Percentiles rank a stretch among this genome's conserved stretches.
These are phyloP conservation scores for Vitis riparia DNA, from an alignment of 164 flowering plant species.

Conservation along the genomic window DNA sequence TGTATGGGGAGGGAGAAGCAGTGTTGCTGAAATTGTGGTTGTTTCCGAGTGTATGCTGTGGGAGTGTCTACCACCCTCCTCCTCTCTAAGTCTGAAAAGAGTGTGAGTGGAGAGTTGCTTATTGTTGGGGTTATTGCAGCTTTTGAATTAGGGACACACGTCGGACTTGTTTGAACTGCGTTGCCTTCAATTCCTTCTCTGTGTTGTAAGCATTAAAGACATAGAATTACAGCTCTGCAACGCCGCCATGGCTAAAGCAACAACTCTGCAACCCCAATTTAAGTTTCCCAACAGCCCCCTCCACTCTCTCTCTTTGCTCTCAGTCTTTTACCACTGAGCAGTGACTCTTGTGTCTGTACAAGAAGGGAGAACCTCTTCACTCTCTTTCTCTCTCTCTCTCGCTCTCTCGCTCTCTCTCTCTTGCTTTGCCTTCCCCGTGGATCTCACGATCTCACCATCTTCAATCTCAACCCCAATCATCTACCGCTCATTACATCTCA, in stretches of 20 bases:
- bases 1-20: background rate
- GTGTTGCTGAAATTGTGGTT: background rate
- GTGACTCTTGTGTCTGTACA: background rate
- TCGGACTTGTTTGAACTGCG: slow-evolving; percentile 1
- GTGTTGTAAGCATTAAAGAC: slow-evolving; percentile 26
- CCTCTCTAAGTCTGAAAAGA: background rate
- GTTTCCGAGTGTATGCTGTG: background rate
- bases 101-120: background rate
- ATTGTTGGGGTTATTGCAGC: slow-evolving; percentile 2
- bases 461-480: slow-evolving; percentile 1
- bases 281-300: slow-evolving; percentile 12
- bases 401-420: background rate
- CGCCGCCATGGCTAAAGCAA: slow-evolving; percentile 46
- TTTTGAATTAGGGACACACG: slow-evolving; percentile 7
- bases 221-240: slow-evolving; percentile 45
- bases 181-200: slow-evolving; percentile 22
- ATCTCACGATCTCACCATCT: slow-evolving; percentile 8
- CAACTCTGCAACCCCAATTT: slow-evolving; percentile 31
- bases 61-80: background rate
- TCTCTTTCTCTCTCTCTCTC: slow-evolving; percentile 9
- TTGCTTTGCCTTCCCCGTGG: slow-evolving; percentile 9
- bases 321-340: slow-evolving; percentile 9
- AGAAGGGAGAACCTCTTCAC: background rate
- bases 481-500: slow-evolving; percentile 7
- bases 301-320: slow-evolving; percentile 1